Evolutionary conservation across 2,329 filamentous ascomycete species (phyloP), one percentile per base, ranked within the genome.

Genomic region (Sporothrix brunneoviolacea): DNA sequence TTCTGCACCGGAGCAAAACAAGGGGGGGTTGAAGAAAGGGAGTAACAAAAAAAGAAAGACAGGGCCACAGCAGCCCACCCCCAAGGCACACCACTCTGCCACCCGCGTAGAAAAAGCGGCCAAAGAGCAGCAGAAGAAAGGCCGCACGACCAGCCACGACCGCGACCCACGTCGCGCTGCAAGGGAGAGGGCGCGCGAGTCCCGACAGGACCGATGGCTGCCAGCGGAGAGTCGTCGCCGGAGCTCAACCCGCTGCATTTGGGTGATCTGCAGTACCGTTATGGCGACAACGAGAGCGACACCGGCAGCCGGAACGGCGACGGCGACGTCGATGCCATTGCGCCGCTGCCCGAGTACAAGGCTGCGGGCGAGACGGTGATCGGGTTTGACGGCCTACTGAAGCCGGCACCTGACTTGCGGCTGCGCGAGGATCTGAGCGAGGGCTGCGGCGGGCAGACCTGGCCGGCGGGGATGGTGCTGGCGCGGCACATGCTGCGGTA

Each of bases 401-500:
- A 28, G 28, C 57, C 93, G 45, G 68, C 74, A 18, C 71, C 77
- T 42, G 83, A 86, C 10, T 75, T 97, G 54, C 75, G 79, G 54
- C 79, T 97, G 15, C 86, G 88, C 61, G 90, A 96, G 66, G 91
- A 97, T 67, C 77, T 95, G 42, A 81, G 80, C 51, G 81, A 87
- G 56, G 93, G 93, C 54, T 97, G 93, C 66, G 93, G 93, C 43
- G 93, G 93, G 3, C 88, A 94, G 68, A 77, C 94, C 10, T 97
- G 93, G 93, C 91, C 91, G 3, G 91, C 91, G 1, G 93, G 93
- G 10, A 86, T 95, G 82, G 80, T 93, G 15, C 74, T 98, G 48
- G 80, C 86, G 18, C 88, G 85, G 67, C 94, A 97, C 64, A 79
- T 97, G 76, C 74, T 97, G 53, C 79, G 84, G 47, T 83, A 83